phyloP scores from a whole-genome alignment of 2,329 filamentous ascomycete genomes.

The Aspergillus japonicus region DNA sequence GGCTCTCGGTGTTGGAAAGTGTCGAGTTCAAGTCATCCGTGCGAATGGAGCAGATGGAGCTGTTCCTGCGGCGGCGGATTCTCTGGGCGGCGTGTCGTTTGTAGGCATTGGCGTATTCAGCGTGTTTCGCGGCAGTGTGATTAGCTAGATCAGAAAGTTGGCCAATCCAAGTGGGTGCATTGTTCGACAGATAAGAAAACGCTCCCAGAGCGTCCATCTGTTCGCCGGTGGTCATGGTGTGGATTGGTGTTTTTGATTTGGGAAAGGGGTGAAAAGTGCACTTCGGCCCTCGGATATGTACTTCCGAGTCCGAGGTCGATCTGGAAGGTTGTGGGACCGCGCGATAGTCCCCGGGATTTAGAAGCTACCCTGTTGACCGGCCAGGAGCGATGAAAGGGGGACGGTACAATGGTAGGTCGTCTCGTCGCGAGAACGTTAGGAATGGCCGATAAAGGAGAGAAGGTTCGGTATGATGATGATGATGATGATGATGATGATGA shows the following conservation, averaged over 20 bases:
- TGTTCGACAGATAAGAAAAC: slow-evolving; percentile 46
- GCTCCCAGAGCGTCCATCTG: slow-evolving; percentile 46
- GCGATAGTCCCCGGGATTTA: neutral
- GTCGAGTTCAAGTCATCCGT: slow-evolving; percentile 25
- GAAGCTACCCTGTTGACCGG: neutral
- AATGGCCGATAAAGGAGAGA: neutral
- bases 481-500: neutral
- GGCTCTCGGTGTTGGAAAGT: neutral
- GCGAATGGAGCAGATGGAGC: slow-evolving; percentile 45
- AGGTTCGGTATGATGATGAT: neutral
- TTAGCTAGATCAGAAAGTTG: slow-evolving; percentile 43
- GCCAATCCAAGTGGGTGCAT: slow-evolving; percentile 46
- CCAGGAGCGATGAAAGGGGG: neutral
- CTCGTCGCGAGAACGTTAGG: slow-evolving; percentile 15
- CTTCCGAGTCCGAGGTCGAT: neutral
- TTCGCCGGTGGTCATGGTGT: slow-evolving; percentile 12
- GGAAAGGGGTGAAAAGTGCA: neutral
- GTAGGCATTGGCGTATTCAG: slow-evolving; percentile 46
- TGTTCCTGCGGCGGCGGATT: slow-evolving; percentile 40
- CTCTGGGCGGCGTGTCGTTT: slow-evolving; percentile 32
- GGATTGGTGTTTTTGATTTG: neutral
- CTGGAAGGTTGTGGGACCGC: neutral
- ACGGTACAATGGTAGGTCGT: slow-evolving; percentile 6
- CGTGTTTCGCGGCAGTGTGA: slow-evolving; percentile 42
- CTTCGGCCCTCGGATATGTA: slow-evolving; percentile 2